A percentile compares a stretch with the other conserved stretches of the same genome.
phyloP scores from a whole-genome alignment of 257 asterid species.

The Sherardia arvensis region DNA sequence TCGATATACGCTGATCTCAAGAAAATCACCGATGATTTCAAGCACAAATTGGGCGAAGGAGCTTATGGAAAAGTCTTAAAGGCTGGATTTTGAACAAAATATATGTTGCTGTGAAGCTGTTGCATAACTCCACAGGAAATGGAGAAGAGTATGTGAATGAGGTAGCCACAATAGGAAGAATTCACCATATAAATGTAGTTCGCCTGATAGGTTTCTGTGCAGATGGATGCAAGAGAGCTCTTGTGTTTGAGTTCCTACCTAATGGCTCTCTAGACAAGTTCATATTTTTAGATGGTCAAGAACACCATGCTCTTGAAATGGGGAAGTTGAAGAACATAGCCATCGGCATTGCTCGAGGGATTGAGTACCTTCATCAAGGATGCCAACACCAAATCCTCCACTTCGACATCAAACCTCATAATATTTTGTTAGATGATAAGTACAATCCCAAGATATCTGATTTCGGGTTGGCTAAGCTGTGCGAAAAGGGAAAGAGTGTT shows the following conservation, averaged over 20 bases:
- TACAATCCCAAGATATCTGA: neutral
- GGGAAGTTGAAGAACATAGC: neutral
- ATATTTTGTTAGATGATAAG: neutral
- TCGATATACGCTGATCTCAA: too few species aligned
- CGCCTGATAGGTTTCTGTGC: too few species aligned
- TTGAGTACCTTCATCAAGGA: conserved; percentile 2
- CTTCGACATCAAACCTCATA: neutral
- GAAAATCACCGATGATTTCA: too few species aligned
- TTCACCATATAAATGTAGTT: too few species aligned
- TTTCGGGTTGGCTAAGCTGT: neutral
- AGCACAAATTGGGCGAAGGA: too few species aligned
- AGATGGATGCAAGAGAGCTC: neutral
- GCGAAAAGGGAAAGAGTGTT: neutral
- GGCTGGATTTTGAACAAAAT: neutral
- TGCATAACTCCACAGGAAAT: too few species aligned
- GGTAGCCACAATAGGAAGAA: too few species aligned
- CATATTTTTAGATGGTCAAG: conserved; percentile 13
- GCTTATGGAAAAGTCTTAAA: neutral
- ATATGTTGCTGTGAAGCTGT: neutral
- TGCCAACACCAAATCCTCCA: neutral
- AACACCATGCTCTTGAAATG: neutral
- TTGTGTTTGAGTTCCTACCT: neutral
- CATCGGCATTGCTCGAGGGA: neutral
- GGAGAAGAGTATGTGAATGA: too few species aligned
- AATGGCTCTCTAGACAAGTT: conserved; percentile 23